Conservation (phyloP, 2,329 filamentous ascomycete species). For the Sporothrix sp. region DNA sequence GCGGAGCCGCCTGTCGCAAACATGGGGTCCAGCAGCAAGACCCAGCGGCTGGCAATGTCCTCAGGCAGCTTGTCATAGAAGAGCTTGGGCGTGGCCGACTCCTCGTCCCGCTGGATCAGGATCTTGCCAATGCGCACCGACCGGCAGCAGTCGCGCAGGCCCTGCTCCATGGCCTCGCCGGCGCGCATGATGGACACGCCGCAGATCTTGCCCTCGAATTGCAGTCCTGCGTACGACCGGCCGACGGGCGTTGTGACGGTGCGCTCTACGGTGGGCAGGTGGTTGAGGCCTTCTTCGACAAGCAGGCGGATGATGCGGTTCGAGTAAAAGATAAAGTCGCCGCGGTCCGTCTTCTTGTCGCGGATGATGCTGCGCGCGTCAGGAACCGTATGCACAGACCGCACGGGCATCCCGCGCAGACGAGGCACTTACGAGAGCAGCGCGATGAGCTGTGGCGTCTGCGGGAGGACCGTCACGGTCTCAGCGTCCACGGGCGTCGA, state of each 20-base stretch:
- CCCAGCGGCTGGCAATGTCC: constrained; percentile 89
- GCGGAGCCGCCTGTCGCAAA: constrained; percentile 95
- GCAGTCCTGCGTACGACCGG: constrained; percentile 76
- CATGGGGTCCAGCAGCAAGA: constrained; percentile 94
- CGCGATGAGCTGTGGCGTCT: constrained; percentile 94
- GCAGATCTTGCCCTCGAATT: constrained; percentile 97
- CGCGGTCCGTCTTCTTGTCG: constrained; percentile 77
- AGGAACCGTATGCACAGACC: no score
- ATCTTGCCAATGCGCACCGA: constrained; percentile 99
- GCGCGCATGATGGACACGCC: constrained; percentile 98
- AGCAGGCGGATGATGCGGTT: constrained; percentile 95
- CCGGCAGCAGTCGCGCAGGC: constrained; percentile 87
- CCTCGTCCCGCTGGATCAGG: constrained; percentile 92
- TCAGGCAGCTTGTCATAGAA: constrained; percentile 97
- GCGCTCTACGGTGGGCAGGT: constrained; percentile 83
- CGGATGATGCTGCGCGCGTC: constrained; percentile 71
- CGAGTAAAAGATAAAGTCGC: constrained; percentile 98
- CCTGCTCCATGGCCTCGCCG: constrained; percentile 97
- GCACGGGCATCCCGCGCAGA: no score
- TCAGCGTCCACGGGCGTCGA: constrained; percentile 72
- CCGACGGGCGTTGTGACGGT: constrained; percentile 87
- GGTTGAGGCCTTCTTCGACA: constrained; percentile 94
- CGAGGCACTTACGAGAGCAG: constrained; percentile 76
- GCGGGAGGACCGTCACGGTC: constrained; percentile 81
- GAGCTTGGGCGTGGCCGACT: constrained; percentile 80